Evolutionary conservation across 352 stramenopile genomes (phyloP).

Genomic region (Globisporangium nunn): DNA sequence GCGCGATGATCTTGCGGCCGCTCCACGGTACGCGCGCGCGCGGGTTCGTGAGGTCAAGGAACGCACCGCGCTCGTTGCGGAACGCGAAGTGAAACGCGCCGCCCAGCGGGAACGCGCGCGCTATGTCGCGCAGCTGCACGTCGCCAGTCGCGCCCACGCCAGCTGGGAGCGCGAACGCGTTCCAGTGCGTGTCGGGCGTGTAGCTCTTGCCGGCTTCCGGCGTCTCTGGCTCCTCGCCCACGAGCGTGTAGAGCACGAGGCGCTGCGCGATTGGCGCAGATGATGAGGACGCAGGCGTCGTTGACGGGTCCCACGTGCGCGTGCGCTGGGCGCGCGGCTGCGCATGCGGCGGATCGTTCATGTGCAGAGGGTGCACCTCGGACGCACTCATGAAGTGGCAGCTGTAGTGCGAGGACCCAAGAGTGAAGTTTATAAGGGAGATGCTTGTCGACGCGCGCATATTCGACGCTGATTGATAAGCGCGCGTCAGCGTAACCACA

Average conservation of each 20-base stretch:
- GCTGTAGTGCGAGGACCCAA: background rate
- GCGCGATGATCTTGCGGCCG: conserved; percentile 63
- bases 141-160: conserved; percentile 7
- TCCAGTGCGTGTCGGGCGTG: conserved; percentile 54
- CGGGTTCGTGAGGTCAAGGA: conserved; percentile 66
- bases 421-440: background rate
- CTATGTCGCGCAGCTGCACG: conserved; percentile 49
- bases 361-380: conserved; percentile 22
- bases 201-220: conserved; percentile 36
- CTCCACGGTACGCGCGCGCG: conserved; percentile 49
- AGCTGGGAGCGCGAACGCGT: conserved; percentile 48
- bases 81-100: conserved; percentile 71
- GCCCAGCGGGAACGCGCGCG: conserved; percentile 66
- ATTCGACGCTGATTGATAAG: background rate
- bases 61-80: conserved; percentile 57
- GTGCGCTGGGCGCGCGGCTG: conserved; percentile 15
- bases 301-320: conserved; percentile 16
- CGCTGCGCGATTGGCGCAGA: conserved; percentile 2
- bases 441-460: background rate
- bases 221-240: conserved; percentile 52
- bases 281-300: background rate
- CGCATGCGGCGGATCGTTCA: conserved; percentile 11
- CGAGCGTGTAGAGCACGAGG: conserved; percentile 62
- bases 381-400: conserved; percentile 10
- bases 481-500: background rate